Percentiles rank a stretch among this genome's conserved stretches.
phyloP scores from a whole-genome alignment of 1,139 yeast species.

The Pichia sp. region DNA sequence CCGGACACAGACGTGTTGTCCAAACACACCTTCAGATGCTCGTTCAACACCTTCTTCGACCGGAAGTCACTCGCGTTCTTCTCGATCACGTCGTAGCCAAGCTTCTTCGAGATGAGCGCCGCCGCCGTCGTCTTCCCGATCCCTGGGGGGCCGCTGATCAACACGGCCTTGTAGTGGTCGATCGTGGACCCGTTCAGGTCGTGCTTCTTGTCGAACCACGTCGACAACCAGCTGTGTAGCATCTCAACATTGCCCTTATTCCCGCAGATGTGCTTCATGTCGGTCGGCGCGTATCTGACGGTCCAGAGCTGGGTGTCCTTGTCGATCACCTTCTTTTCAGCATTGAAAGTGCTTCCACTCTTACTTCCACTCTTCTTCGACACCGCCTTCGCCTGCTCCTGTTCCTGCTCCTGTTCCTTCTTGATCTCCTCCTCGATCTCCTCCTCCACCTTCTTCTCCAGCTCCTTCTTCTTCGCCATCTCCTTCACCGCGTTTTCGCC shows the following conservation, averaged over 20 bases:
- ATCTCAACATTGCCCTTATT: conserved; percentile 71
- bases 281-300: conserved; percentile 82
- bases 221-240: conserved; percentile 66
- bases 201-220: conserved; percentile 65
- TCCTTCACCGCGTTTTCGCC: conserved; percentile 76
- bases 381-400: not conserved
- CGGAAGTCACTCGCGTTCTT: conserved; percentile 87
- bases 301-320: conserved; percentile 76
- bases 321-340: conserved; percentile 30
- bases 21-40: conserved; percentile 64
- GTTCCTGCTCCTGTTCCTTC: conserved; percentile 8
- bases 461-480: conserved; percentile 55
- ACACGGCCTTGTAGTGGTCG: conserved; percentile 65
- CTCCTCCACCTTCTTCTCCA: conserved; percentile 38
- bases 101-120: conserved; percentile 59
- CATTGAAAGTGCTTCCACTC: conserved; percentile 2
- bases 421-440: conserved; percentile 28
- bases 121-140: conserved; percentile 82
- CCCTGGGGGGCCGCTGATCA: conserved; percentile 85
- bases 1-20: conserved; percentile 84
- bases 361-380: no score
- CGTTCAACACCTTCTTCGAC: conserved; percentile 69
- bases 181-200: conserved; percentile 36
- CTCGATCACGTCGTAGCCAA: conserved; percentile 70
- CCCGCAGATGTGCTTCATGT: conserved; percentile 77